A percentile compares a stretch with the other conserved stretches of the same genome.
Evolutionary conservation across 2,329 filamentous ascomycete species (phyloP).

Genomic region (Neonectria punicea): DNA sequence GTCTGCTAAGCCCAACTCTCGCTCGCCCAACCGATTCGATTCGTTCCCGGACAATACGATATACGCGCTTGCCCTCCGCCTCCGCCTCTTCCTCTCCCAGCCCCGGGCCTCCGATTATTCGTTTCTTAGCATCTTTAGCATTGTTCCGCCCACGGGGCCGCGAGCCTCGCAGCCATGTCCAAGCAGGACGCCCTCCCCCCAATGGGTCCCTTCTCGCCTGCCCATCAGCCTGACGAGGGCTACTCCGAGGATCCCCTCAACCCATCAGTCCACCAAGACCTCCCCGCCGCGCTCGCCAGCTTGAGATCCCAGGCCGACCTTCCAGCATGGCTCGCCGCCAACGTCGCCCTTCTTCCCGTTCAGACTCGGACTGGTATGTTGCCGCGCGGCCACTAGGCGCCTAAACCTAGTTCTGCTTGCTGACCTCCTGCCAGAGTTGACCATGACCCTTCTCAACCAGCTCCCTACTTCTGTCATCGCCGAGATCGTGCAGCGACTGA

Average conservation of each 20-base stretch:
- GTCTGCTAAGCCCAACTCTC: not conserved
- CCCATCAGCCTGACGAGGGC: conserved; percentile 79
- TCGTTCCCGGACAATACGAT: not conserved
- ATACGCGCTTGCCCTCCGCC: not conserved
- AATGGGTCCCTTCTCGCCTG: conserved; percentile 62
- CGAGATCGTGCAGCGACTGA: conserved; percentile 81
- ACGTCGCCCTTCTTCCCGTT: conserved; percentile 61
- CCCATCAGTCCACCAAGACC: conserved; percentile 48
- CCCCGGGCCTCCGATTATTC: not conserved
- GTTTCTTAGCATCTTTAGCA: conserved; percentile 13
- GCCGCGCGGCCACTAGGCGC: not conserved
- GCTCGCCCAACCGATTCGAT: not conserved
- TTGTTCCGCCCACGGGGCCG: conserved; percentile 31
- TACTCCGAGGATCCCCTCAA: conserved; percentile 81
- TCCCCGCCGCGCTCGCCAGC: conserved; percentile 48
- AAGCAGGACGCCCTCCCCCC: conserved; percentile 41
- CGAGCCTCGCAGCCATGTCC: conserved; percentile 42
- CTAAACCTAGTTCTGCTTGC: conserved; percentile 10
- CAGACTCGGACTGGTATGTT: conserved; percentile 61
- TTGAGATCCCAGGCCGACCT: conserved; percentile 56
- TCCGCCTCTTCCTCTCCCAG: not conserved
- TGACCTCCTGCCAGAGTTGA: conserved; percentile 70
- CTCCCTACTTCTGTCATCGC: conserved; percentile 84
- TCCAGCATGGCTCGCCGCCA: conserved; percentile 60
- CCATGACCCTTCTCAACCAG: conserved; percentile 79